These are phyloP conservation scores for Penicillium sp. DNA, from an alignment of 2,329 filamentous ascomycete genomes.

Conservation along the genomic window DNA sequence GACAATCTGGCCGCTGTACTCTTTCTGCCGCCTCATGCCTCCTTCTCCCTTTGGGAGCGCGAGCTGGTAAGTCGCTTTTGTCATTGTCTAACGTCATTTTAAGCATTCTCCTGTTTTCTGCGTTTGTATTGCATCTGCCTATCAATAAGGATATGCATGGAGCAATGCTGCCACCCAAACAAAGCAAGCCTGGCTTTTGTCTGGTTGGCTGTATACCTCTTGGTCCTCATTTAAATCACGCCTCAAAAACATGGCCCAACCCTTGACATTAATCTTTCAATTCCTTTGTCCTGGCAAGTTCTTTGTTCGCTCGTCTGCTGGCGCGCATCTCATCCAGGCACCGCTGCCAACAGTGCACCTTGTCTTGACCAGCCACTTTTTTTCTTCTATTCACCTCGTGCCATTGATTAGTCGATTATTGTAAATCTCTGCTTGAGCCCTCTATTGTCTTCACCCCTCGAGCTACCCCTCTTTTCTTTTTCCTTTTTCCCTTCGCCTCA, in stretches of 20 bases:
- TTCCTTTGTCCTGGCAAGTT: neutral
- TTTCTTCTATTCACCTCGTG: neutral
- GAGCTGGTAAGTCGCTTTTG: constrained; percentile 15
- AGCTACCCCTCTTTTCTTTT: neutral
- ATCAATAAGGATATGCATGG: neutral
- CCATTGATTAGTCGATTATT: neutral
- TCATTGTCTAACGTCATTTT: neutral
- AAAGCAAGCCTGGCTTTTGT: neutral
- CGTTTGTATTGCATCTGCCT: neutral
- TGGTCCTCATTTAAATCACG: neutral
- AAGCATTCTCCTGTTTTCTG: neutral
- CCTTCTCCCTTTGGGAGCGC: constrained; percentile 17
- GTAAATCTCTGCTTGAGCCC: neutral
- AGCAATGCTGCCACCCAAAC: neutral
- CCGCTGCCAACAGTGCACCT: neutral
- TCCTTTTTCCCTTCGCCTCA: neutral
- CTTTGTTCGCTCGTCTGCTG: neutral
- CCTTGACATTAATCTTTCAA: neutral
- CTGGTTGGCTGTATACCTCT: neutral
- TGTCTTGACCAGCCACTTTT: neutral
- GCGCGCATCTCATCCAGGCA: neutral
- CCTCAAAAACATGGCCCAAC: neutral
- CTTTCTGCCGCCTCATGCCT: constrained; percentile 13
- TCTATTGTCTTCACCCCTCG: constrained; percentile 5
- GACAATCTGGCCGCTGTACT: constrained; percentile 14